Evolutionary conservation across 129 eudicot genomes (phyloP).

Genomic region (Rutidosis leptorrhynchoides): DNA sequence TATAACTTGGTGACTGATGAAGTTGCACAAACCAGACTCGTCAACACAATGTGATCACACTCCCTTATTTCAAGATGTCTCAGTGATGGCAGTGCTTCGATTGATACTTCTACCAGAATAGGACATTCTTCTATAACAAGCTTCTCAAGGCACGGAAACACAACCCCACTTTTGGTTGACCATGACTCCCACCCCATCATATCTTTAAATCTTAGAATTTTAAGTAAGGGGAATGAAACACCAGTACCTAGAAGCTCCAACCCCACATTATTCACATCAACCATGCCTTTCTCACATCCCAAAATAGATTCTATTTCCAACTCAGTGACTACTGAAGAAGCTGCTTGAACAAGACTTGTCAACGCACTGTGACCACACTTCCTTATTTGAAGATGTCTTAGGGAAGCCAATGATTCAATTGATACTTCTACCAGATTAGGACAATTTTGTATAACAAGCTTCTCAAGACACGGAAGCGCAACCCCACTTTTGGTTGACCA

Average conservation of each 20-base stretch:
- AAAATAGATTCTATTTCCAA: no score
- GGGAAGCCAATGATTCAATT: no score
- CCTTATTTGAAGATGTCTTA: no score
- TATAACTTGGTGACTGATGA: not conserved
- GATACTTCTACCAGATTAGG: no score
- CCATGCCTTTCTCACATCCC: no score
- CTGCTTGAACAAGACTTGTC: no score
- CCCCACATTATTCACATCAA: not conserved
- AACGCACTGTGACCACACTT: no score
- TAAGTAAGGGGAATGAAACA: not conserved
- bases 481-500: no score
- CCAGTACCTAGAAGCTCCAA: not conserved
- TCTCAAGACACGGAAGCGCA: no score
- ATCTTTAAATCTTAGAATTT: not conserved
- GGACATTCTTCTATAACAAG: not conserved
- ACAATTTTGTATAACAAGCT: no score
- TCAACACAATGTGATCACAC: not conserved
- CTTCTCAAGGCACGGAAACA: constrained; percentile 11
- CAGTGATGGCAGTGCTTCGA: constrained; percentile 19
- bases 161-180: no score
- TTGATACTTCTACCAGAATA: constrained; percentile 10
- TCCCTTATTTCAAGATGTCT: not conserved
- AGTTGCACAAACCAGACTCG: constrained; percentile 11
- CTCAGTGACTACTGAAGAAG: no score
- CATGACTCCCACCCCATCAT: not conserved